phyloP scores from a whole-genome alignment of 2,329 filamentous ascomycete genomes.

The Ceratocystis harringtonii region DNA sequence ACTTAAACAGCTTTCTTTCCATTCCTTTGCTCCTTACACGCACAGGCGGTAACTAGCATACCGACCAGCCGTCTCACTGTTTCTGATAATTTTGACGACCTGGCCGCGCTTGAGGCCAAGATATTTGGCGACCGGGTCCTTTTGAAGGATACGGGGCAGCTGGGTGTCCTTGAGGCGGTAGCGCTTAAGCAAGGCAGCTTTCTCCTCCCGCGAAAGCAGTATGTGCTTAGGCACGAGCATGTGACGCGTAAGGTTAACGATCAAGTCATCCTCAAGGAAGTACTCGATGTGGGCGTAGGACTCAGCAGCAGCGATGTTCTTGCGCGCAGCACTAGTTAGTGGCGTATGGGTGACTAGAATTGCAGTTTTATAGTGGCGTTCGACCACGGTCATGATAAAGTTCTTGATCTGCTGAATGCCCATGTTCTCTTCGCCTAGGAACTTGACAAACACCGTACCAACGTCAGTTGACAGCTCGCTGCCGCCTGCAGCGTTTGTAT shows the following conservation, averaged over 20 bases:
- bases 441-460: slow-evolving; percentile 82
- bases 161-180: slow-evolving; percentile 97
- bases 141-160: slow-evolving; percentile 77
- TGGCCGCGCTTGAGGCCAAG: slow-evolving; percentile 79
- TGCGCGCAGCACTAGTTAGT: slow-evolving; percentile 74
- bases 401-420: slow-evolving; percentile 85
- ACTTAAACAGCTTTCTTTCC: neutral
- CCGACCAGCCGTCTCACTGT: slow-evolving; percentile 84
- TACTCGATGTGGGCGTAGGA: slow-evolving; percentile 73
- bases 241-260: slow-evolving; percentile 97
- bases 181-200: slow-evolving; percentile 65
- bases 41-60: slow-evolving; percentile 85
- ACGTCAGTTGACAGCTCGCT: slow-evolving; percentile 51
- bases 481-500: slow-evolving; percentile 51
- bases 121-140: slow-evolving; percentile 86
- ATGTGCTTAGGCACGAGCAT: slow-evolving; percentile 92
- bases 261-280: slow-evolving; percentile 86
- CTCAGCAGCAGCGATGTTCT: slow-evolving; percentile 65
- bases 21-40: slow-evolving; percentile 29
- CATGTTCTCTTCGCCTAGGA: slow-evolving; percentile 63
- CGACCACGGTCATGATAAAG: slow-evolving; percentile 69
- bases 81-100: slow-evolving; percentile 96
- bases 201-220: slow-evolving; percentile 78
- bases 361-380: slow-evolving; percentile 73
- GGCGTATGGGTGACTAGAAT: slow-evolving; percentile 76